Evolutionary conservation across 805 yeast genomes (phyloP), one percentile per base, ranked within the genome.

Genomic region (Pichia exigua): DNA sequence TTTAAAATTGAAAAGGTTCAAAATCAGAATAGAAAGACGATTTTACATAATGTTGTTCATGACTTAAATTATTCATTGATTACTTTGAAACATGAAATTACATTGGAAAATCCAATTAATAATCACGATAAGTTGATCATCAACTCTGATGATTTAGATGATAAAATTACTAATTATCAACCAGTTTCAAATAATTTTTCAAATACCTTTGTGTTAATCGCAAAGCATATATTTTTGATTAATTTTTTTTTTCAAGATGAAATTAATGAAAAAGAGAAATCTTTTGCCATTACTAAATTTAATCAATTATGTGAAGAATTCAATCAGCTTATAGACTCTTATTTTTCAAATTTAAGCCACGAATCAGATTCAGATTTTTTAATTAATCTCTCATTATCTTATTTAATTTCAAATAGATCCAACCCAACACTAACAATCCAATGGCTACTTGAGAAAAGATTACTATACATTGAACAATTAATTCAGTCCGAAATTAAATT

Each of bases 281-380:
- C 56, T 7, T 61, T 55, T 44, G 30, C 63, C 1, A 43, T 43
- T n/a, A 21, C 32, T 7, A 62, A 61, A 48, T 64, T 57, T 42
- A 42, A 57, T 1, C 44, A 53, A 12, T 47, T 65, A 21, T 59
- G 59, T 22, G 8, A 39, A 0, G 51, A 57, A 17, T 60, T 64
- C 42, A 45, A 61, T 6, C 24, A 48, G 10, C 57, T 57, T 3
- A 50, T 67, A 2, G 55, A 59, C 18, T 26, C 30, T 15, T 59
- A 63, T 51, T 49, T 67, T 3, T 22, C 51, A 3, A 41, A 48
- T 10, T 42, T 65, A 13, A 42, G 56, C 13, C 58, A 57, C 10
- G 71, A 68, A 44, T 57, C 62, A 21, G 70, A 67, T 46, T 57
- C 58, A 40, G 71, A 68, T 21, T 59, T 56, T 43, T 52, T 60